phyloP scores from a whole-genome alignment of 164 flowering plant species.

The Piper betle region DNA sequence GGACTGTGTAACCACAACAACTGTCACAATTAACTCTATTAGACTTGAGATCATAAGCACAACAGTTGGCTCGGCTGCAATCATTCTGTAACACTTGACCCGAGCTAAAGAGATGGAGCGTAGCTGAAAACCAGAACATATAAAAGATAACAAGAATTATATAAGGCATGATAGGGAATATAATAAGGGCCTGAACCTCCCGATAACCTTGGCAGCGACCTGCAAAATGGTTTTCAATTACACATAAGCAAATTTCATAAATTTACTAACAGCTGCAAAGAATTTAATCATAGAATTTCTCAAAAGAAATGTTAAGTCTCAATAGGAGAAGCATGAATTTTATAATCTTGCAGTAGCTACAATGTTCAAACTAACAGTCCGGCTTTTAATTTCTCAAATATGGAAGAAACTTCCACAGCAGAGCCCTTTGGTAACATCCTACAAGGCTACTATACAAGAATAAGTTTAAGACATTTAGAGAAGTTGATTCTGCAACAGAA shows the following conservation, averaged over 20 bases:
- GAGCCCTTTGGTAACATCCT: too few relatives aligned
- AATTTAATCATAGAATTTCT: background rate
- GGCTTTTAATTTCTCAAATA: too few relatives aligned
- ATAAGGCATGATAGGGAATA: constrained; percentile 81
- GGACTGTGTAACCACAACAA: constrained; percentile 87
- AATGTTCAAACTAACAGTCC: too few relatives aligned
- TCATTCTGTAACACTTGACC: constrained; percentile 61
- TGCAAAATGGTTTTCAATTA: constrained; percentile 13
- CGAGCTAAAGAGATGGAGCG: constrained; percentile 80
- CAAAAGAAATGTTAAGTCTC: background rate
- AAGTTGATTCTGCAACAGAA: background rate
- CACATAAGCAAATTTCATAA: background rate
- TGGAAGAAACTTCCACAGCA: too few relatives aligned
- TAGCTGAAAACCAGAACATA: constrained; percentile 90
- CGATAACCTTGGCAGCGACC: constrained; percentile 98
- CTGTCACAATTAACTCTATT: constrained; percentile 58
- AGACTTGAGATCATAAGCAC: constrained; percentile 68
- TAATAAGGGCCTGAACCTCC: constrained; percentile 90
- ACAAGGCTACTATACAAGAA: too few relatives aligned
- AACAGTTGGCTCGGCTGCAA: constrained; percentile 74
- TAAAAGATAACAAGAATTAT: constrained; percentile 61
- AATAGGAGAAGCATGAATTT: too few relatives aligned
- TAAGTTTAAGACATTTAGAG: too few relatives aligned
- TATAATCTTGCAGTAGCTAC: too few relatives aligned
- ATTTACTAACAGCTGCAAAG: background rate